Base-by-base conservation (phyloP, 2,329 filamentous ascomycete species). In the Clarireedia paspali region DNA sequence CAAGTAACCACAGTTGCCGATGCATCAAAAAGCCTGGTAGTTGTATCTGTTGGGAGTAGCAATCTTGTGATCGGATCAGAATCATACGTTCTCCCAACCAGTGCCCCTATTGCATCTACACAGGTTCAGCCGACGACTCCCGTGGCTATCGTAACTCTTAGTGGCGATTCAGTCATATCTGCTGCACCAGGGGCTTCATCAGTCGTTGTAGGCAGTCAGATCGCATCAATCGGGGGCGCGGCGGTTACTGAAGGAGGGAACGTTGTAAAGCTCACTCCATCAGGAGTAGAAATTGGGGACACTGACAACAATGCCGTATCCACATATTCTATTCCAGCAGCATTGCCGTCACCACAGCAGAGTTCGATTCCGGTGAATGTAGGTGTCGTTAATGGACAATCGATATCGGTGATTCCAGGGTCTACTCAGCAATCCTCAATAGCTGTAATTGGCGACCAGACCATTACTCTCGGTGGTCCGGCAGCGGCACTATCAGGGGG, bases 281-380 rank as follows among this genome's bases (percentile, higher is more conserved):
- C 57, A 27, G 57, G 57, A 15, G 17, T 58, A 4, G 27, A 49
- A 27, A 26, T 58, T 14, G 75, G 40, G 9, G 24, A 53, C 7
- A 36, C 24, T 6, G 20, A 27, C 27, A 27, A 34, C 30, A 26
- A 26, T 47, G 15, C 9, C 7, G 10, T 23, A 14, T 42, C 17
- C 15, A 47, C 42, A 6, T 53, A 53, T 46, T 30, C 40, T 26
- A 36, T 53, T 24, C 50, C 50, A 14, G 38, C 40, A 6, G 23
- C 20, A 45, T 45, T 17, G 23, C 9, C 40, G 6, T 10, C 20
- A 45, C 10, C 20, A 17, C 42, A 45, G 23, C 42, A 45, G 20
- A 38, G 30, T 23, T 45, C 42, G n/a, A 24, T 12, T 2, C 20
- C 9, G 1, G 42, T 45, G 20, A 45, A 45, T 45, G 10, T 45